Evolutionary conservation across 441 rosid genomes (phyloP).

Genomic region (Cnidoscolus chayamansa): DNA sequence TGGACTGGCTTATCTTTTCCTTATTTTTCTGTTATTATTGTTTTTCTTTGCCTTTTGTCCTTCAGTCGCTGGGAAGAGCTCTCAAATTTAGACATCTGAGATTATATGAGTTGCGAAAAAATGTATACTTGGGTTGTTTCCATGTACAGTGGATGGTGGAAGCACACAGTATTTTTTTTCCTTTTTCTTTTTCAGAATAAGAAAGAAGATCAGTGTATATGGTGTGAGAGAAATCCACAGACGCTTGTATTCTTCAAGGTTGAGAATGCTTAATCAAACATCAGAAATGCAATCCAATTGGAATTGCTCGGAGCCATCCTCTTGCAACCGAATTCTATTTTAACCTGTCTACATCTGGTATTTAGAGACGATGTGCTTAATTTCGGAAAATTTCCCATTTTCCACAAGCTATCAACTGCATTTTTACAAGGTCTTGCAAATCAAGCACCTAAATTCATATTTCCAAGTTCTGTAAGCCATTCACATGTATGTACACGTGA

Average conservation of each 20-base stretch:
- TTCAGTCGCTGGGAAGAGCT: constrained; percentile 33
- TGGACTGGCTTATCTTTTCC: constrained; percentile 23
- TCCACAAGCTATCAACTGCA: too few relatives aligned
- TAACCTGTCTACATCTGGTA: too few relatives aligned
- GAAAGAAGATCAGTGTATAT: constrained; percentile 40
- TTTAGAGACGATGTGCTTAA: too few relatives aligned
- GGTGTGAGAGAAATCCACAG: constrained; percentile 36
- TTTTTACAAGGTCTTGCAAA: too few relatives aligned
- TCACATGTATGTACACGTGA: too few relatives aligned
- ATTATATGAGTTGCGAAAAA: constrained; percentile 30
- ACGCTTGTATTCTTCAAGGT: constrained; percentile 29
- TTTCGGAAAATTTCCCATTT: too few relatives aligned
- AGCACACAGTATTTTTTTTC: constrained; percentile 28
- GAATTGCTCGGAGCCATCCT: constrained; percentile 3
- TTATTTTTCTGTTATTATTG: constrained; percentile 23
- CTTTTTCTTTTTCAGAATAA: constrained; percentile 33
- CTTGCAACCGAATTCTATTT: background rate
- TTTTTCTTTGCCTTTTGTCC: constrained; percentile 19
- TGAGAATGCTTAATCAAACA: constrained; percentile 29
- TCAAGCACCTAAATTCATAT: too few relatives aligned
- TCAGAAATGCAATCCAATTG: constrained; percentile 26
- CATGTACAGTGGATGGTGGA: constrained; percentile 63
- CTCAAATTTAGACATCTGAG: constrained; percentile 30
- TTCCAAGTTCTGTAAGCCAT: too few relatives aligned
- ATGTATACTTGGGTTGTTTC: constrained; percentile 52